Conservation (phyloP, 1,284 basidiomycete genomes). For the Sporisorium reilianum region DNA sequence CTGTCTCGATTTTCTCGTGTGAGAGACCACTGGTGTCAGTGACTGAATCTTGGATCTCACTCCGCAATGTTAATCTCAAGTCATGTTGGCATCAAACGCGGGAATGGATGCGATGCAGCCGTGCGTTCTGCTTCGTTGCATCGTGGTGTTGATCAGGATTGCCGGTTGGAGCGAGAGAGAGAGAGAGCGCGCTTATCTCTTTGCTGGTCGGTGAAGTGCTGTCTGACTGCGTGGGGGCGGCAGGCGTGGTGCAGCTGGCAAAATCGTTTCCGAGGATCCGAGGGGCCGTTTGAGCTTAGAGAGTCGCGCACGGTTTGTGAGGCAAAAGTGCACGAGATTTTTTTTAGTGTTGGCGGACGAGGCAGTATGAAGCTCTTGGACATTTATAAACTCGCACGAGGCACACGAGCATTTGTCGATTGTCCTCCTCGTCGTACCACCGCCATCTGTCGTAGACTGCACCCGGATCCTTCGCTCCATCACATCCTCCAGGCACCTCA, state of each 20-base stretch:
- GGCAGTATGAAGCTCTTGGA: not conserved
- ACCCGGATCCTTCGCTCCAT: not conserved
- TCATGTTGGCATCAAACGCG: not conserved
- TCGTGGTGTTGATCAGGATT: not conserved
- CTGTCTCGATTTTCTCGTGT: slow-evolving; percentile 53
- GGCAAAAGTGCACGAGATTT: not conserved
- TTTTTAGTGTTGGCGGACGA: not conserved
- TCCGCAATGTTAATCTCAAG: not conserved
- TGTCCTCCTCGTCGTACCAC: not conserved
- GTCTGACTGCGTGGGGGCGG: no score
- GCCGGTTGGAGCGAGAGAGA: no score
- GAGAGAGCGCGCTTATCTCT: no score
- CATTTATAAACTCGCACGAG: no score
- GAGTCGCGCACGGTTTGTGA: slow-evolving; percentile 28
- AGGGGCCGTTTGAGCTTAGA: slow-evolving; percentile 3
- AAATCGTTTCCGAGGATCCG: slow-evolving; percentile 23
- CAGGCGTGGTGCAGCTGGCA: not conserved
- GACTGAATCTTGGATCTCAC: no score
- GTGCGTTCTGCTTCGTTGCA: not conserved
- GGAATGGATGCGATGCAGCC: not conserved
- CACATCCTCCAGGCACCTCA: not conserved
- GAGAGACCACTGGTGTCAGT: slow-evolving; percentile 5
- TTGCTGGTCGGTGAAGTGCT: not conserved
- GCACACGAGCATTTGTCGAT: not conserved
- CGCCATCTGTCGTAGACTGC: not conserved